These are phyloP conservation scores for Termitomyces sp. DNA, from an alignment of 768 basidiomycete genomes.

Conservation along the genomic window DNA sequence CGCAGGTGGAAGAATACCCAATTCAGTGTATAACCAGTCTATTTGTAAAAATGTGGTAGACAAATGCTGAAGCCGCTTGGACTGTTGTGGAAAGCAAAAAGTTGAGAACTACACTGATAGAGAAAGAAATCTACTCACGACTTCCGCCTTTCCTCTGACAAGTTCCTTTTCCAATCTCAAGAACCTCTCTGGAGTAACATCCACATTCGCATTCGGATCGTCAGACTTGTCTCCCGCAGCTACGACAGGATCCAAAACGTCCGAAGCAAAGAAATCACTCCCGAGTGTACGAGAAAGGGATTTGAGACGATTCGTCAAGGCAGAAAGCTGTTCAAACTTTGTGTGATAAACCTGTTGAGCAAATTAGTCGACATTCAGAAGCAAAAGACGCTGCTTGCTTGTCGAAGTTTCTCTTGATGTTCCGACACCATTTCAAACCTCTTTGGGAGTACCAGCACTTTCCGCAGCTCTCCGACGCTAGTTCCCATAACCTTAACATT, in stretches of 20 bases:
- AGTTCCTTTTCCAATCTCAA: constrained; percentile 79
- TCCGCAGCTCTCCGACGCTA: constrained; percentile 63
- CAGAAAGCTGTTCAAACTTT: constrained; percentile 69
- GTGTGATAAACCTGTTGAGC: constrained; percentile 60
- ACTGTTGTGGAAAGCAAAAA: constrained; percentile 28
- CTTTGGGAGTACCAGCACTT: constrained; percentile 67
- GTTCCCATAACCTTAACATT: constrained; percentile 62
- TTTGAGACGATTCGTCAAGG: constrained; percentile 62
- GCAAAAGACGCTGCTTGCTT: constrained; percentile 40
- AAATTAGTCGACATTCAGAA: constrained; percentile 1
- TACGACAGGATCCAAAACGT: constrained; percentile 44
- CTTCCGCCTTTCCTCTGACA: constrained; percentile 80
- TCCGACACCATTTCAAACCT: constrained; percentile 64
- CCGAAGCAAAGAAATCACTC: constrained; percentile 48
- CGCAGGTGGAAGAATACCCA: constrained; percentile 65
- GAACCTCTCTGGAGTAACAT: constrained; percentile 80
- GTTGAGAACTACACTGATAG: background rate
- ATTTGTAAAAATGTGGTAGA: constrained; percentile 66
- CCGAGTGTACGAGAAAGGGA: constrained; percentile 58
- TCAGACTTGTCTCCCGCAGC: constrained; percentile 34
- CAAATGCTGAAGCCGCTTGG: constrained; percentile 62
- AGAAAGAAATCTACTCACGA: constrained; percentile 43
- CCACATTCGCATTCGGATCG: constrained; percentile 42
- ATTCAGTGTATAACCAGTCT: constrained; percentile 78
- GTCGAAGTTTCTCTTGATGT: constrained; percentile 74